A percentile compares a stretch with the other conserved stretches of the same genome.
Conservation (phyloP, 768 basidiomycete species). For the Tulasnella sp. region DNA sequence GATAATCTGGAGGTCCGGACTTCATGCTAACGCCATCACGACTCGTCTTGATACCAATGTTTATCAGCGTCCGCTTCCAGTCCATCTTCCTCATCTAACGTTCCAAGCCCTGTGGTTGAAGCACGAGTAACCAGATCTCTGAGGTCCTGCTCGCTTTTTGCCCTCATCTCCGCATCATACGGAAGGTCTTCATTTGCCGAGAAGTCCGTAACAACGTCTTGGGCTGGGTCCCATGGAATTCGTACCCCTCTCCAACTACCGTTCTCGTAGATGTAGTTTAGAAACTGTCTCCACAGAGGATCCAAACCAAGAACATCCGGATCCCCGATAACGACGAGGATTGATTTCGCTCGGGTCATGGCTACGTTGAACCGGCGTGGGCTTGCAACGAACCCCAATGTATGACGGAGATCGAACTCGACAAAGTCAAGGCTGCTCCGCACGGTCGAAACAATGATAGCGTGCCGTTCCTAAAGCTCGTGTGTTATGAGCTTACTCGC, state of each 20-base stretch:
- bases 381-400: slow-evolving; percentile 13
- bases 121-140: slow-evolving; percentile 5
- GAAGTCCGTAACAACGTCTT: background rate
- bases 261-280: background rate
- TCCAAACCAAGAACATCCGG: slow-evolving; percentile 5
- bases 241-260: slow-evolving; percentile 1
- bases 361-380: slow-evolving; percentile 16
- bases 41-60: slow-evolving; percentile 32
- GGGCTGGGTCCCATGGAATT: background rate
- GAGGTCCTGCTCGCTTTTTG: background rate
- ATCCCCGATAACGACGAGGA: slow-evolving; percentile 6
- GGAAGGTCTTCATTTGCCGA: background rate
- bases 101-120: background rate
- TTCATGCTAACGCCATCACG: no score
- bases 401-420: background rate
- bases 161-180: background rate
- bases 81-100: background rate
- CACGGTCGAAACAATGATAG: slow-evolving; percentile 17
- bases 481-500: background rate
- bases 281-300: slow-evolving; percentile 2
- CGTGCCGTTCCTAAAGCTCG: slow-evolving; percentile 10
- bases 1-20: background rate
- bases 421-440: slow-evolving; percentile 11
- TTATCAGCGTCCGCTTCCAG: slow-evolving; percentile 29
- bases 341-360: slow-evolving; percentile 12